These are phyloP conservation scores for Juglanconis juglandina DNA, from an alignment of 2,329 filamentous ascomycete species.

Conservation along the genomic window DNA sequence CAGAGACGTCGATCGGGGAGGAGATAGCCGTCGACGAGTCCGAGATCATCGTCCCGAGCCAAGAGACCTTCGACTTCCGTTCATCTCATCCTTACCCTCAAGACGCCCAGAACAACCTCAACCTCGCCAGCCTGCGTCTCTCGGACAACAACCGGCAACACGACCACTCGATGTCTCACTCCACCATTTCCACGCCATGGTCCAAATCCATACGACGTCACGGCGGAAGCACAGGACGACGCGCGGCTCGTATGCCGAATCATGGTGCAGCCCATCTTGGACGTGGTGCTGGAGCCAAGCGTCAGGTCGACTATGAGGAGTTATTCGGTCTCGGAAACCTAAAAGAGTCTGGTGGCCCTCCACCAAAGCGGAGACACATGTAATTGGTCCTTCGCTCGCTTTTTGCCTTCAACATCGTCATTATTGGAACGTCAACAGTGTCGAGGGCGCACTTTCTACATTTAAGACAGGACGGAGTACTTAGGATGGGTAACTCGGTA, in stretches of 20 bases:
- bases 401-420: not conserved
- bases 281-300: conserved; percentile 16
- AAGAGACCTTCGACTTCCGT: conserved; percentile 67
- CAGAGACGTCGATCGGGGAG: conserved; percentile 22
- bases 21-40: conserved; percentile 22
- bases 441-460: no score
- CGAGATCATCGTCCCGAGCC: conserved; percentile 49
- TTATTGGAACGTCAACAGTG: not conserved
- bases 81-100: conserved; percentile 59
- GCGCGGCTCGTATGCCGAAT: conserved; percentile 13
- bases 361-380: conserved; percentile 3
- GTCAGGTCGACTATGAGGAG: conserved; percentile 26
- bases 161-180: conserved; percentile 27
- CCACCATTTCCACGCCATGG: conserved; percentile 26
- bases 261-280: conserved; percentile 13
- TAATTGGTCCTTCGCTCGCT: not conserved
- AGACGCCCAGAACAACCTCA: conserved; percentile 48
- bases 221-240: not conserved
- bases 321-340: conserved; percentile 12
- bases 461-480: not conserved
- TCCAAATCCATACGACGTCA: not conserved
- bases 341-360: not conserved
- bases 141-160: conserved; percentile 46
- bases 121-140: conserved; percentile 58
- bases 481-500: not conserved